phyloP scores from a whole-genome alignment of 2,329 filamentous ascomycete species.

The Aspergillus pseudotamarii region DNA sequence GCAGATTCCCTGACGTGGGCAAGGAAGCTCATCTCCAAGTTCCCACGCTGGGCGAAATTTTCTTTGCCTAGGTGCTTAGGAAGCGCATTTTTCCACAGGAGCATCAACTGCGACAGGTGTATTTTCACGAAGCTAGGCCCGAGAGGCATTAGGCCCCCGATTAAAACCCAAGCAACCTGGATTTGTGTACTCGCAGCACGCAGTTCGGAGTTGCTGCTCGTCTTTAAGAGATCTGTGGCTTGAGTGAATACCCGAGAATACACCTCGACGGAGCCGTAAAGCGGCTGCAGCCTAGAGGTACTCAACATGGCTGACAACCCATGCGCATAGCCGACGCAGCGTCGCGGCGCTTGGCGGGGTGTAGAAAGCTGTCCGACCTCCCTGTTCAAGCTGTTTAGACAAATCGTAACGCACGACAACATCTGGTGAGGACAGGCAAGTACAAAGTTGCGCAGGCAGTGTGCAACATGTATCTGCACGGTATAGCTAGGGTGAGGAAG shows the following conservation, averaged over 20 bases:
- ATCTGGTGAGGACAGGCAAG: constrained; percentile 91
- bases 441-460: constrained; percentile 83
- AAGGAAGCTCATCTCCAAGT: constrained; percentile 88
- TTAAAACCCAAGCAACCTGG: constrained; percentile 96
- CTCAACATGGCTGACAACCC: constrained; percentile 89
- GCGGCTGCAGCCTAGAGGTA: constrained; percentile 80
- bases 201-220: constrained; percentile 86
- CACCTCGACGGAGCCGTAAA: constrained; percentile 94
- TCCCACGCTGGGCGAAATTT: constrained; percentile 78
- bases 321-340: constrained; percentile 89
- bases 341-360: constrained; percentile 75
- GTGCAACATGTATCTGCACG: constrained; percentile 86
- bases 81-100: constrained; percentile 96
- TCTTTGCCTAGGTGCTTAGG: constrained; percentile 94
- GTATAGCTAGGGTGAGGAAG: constrained; percentile 94
- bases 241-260: constrained; percentile 90
- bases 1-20: constrained; percentile 95
- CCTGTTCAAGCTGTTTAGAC: constrained; percentile 90
- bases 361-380: constrained; percentile 78
- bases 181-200: constrained; percentile 92
- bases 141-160: constrained; percentile 93
- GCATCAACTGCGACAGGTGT: constrained; percentile 86
- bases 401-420: constrained; percentile 86
- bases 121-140: constrained; percentile 99
- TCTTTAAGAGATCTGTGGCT: constrained; percentile 89